Evolutionary conservation across 345 rosid species (phyloP).

Genomic region (Syzygium grande): DNA sequence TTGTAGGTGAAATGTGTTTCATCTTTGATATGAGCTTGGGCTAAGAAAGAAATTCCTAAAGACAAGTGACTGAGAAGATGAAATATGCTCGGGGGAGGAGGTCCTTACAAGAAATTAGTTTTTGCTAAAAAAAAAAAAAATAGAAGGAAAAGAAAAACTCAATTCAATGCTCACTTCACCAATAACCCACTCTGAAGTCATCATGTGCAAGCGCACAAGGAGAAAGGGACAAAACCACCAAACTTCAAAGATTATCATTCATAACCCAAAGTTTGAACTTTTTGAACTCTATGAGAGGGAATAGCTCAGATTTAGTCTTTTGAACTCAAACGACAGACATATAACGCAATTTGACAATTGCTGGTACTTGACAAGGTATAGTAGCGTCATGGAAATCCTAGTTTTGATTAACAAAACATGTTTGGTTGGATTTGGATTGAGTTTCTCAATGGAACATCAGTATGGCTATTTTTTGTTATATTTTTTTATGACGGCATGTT

Average conservation of each 20-base stretch:
- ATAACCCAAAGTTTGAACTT: not conserved
- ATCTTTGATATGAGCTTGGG: not conserved
- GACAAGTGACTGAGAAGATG: not conserved
- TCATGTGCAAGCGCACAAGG: not conserved
- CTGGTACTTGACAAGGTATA: not conserved
- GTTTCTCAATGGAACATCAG: rapidly evolving
- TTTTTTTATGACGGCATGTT: not conserved
- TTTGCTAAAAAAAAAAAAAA: not conserved
- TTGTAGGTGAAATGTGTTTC: not conserved
- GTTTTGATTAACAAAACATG: not conserved
- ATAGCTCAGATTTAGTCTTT: not conserved
- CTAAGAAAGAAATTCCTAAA: not conserved
- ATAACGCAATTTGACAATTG: not conserved
- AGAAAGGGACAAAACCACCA: not conserved
- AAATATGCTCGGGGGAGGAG: not conserved
- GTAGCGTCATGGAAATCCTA: not conserved
- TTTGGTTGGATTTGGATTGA: not conserved
- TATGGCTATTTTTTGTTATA: not conserved
- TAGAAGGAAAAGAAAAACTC: not conserved
- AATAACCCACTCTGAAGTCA: not conserved
- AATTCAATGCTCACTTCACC: not conserved
- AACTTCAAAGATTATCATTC: not conserved
- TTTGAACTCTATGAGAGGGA: not conserved
- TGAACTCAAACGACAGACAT: not conserved
- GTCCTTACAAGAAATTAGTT: not conserved